These are phyloP conservation scores for Urostyla sp. DNA, from an alignment of 73 alveolate genomes.

Conservation along the genomic window DNA sequence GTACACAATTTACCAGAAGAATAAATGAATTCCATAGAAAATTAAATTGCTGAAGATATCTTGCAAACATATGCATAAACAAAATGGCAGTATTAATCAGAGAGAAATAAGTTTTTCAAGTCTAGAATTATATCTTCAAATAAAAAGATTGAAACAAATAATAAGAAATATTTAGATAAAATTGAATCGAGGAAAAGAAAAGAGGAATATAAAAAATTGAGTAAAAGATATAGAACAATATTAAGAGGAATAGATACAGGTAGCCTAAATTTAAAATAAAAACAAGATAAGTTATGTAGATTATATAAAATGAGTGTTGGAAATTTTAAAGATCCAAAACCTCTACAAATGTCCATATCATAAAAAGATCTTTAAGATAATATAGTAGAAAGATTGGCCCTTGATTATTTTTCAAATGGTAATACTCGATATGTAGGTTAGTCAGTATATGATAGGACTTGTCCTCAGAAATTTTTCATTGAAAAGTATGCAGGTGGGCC, in stretches of 20 bases:
- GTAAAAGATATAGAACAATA: conserved; percentile 34
- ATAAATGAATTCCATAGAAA: conserved; percentile 32
- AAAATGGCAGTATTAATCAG: conserved; percentile 10
- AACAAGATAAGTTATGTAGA: background rate
- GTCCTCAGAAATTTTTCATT: conserved; percentile 26
- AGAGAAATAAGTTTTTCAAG: conserved; percentile 29
- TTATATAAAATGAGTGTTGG: background rate
- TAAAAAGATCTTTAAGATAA: conserved; percentile 1
- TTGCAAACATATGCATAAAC: conserved; percentile 12
- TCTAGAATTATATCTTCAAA: background rate
- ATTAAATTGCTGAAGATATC: conserved; percentile 37
- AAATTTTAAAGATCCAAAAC: conserved; percentile 30
- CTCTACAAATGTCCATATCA: conserved; percentile 1
- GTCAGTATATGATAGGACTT: conserved; percentile 16
- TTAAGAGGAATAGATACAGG: conserved; percentile 14
- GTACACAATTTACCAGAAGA: conserved; percentile 26
- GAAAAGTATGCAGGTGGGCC: conserved; percentile 53
- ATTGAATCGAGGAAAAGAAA: background rate
- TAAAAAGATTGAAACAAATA: conserved; percentile 1
- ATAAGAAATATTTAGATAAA: background rate
- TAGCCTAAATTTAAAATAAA: background rate
- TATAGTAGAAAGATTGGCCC: conserved; percentile 11
- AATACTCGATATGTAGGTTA: background rate
- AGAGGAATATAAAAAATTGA: conserved; percentile 7
- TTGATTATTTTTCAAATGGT: conserved; percentile 6